phyloP scores from a whole-genome alignment of 306 rosid species.

The Sicyos baderoa region DNA sequence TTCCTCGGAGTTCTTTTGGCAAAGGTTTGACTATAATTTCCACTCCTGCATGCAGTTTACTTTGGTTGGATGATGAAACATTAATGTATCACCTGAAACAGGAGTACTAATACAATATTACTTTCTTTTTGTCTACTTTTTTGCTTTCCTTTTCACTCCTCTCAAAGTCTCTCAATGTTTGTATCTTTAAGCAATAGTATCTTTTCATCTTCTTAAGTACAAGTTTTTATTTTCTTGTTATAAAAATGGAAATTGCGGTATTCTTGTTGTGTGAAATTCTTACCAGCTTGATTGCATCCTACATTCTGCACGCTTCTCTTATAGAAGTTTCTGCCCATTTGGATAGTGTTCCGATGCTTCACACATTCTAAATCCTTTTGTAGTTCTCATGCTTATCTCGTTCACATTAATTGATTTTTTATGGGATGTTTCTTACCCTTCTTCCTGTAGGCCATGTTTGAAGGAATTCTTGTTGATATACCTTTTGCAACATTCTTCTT shows the following conservation, averaged over 20 bases:
- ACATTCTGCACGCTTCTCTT: constrained; percentile 3
- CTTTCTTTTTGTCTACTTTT: too few relatives aligned
- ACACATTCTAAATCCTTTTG: not conserved
- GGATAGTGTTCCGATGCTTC: not conserved
- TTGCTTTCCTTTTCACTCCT: too few relatives aligned
- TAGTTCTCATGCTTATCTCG: not conserved
- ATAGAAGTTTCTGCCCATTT: not conserved
- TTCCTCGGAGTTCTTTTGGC: constrained; percentile 94
- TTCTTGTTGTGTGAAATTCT: not conserved
- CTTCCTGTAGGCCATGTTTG: constrained; percentile 80
- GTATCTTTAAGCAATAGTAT: too few relatives aligned
- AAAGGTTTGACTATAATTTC: constrained; percentile 44
- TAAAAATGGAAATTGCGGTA: not conserved
- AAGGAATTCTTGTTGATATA: constrained; percentile 95
- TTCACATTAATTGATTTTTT: not conserved
- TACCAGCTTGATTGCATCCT: not conserved
- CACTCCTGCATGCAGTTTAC: constrained; percentile 6
- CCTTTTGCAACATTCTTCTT: constrained; percentile 94
- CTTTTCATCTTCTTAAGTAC: too few relatives aligned
- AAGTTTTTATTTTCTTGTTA: too few relatives aligned
- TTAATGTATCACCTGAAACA: not conserved
- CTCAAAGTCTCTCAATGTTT: too few relatives aligned
- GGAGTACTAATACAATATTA: not conserved
- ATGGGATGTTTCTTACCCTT: constrained; percentile 8
- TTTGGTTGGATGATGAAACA: constrained; percentile 8